Conservation (phyloP, 2,329 filamentous ascomycete species). For the Huntiella moniliformis region DNA sequence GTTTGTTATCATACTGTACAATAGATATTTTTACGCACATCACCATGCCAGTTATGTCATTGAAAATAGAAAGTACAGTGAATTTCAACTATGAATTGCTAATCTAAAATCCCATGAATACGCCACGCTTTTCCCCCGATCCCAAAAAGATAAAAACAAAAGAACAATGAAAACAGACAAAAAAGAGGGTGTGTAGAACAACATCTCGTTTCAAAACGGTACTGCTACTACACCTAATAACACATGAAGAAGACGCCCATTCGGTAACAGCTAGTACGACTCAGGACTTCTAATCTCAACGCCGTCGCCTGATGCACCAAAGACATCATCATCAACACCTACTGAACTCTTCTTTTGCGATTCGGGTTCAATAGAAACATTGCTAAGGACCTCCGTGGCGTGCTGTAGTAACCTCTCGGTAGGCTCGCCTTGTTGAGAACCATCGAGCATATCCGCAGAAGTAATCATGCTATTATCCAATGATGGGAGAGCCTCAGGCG, state of each 20-base stretch:
- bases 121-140: constrained; percentile 2
- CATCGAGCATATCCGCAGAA: constrained; percentile 2
- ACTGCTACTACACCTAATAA: too few species aligned
- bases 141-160: background rate
- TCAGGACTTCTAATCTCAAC: constrained; percentile 5
- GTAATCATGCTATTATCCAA: constrained; percentile 9
- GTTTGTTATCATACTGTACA: constrained; percentile 11
- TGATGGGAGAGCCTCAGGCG: constrained; percentile 9
- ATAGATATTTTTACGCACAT: constrained; percentile 5
- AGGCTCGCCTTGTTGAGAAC: constrained; percentile 2
- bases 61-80: constrained; percentile 2
- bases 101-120: constrained; percentile 1
- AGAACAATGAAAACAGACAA: background rate
- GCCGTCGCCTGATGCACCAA: constrained; percentile 3
- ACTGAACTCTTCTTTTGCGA: constrained; percentile 1
- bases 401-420: background rate
- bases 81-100: background rate
- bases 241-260: too few species aligned
- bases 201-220: background rate
- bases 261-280: background rate
- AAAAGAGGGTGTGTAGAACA: background rate
- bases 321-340: constrained; percentile 8
- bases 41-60: background rate
- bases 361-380: background rate
- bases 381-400: background rate